These are phyloP conservation scores for Protomyces pachydermus DNA, from an alignment of 1,139 yeast species.

Conservation along the genomic window DNA sequence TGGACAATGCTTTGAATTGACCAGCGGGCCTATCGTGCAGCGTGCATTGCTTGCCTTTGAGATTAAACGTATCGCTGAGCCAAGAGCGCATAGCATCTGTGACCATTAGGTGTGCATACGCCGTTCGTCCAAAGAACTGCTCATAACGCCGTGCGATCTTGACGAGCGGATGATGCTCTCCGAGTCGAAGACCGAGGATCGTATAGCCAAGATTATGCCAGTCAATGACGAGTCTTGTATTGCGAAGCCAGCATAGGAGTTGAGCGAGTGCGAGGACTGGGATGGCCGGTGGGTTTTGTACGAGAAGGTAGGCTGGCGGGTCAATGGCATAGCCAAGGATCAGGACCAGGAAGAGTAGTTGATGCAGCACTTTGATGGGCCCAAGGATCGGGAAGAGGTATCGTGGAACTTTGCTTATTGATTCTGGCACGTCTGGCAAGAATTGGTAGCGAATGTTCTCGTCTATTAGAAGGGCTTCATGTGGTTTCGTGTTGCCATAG, in stretches of 20 bases:
- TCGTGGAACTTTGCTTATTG: neutral
- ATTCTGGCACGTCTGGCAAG: slow-evolving; percentile 39
- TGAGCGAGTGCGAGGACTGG: slow-evolving; percentile 69
- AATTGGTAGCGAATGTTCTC: slow-evolving; percentile 34
- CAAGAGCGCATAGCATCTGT: slow-evolving; percentile 61
- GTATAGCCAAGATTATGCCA: slow-evolving; percentile 96
- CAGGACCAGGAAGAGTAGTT: slow-evolving; percentile 37
- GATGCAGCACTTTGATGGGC: slow-evolving; percentile 53
- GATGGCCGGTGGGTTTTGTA: slow-evolving; percentile 91
- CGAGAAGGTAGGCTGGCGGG: slow-evolving; percentile 39
- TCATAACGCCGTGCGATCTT: slow-evolving; percentile 56
- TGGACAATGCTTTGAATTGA: slow-evolving; percentile 55
- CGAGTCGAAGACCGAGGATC: slow-evolving; percentile 64
- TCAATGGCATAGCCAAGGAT: slow-evolving; percentile 21
- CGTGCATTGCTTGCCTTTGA: slow-evolving; percentile 28
- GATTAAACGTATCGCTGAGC: neutral
- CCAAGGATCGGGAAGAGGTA: slow-evolving; percentile 61
- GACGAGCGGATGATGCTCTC: slow-evolving; percentile 57
- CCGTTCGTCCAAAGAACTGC: slow-evolving; percentile 52
- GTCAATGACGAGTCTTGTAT: slow-evolving; percentile 68
- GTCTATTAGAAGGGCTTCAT: slow-evolving; percentile 35
- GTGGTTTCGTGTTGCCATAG: slow-evolving; percentile 52
- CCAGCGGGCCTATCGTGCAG: slow-evolving; percentile 72
- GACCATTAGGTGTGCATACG: slow-evolving; percentile 73
- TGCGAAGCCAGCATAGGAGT: slow-evolving; percentile 51